Conservation (phyloP, 805 yeast genomes). For the Candida xiaguanensis region DNA sequence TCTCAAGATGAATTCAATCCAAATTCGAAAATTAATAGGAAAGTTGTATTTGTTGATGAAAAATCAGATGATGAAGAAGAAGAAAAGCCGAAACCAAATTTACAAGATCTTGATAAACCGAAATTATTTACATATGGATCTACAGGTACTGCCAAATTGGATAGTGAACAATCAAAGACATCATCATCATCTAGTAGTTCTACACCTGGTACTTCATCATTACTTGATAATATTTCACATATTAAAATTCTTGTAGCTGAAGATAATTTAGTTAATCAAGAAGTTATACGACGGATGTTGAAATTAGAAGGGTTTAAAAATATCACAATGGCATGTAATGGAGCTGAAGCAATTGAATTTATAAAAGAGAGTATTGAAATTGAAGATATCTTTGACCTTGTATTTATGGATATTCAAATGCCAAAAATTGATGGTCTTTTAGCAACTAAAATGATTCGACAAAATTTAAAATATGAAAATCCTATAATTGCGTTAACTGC, state of each 20-base stretch:
- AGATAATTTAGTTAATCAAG: constrained; percentile 48
- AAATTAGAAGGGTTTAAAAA: constrained; percentile 49
- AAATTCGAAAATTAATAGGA: constrained; percentile 36
- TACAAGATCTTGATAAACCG: constrained; percentile 27
- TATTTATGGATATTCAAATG: constrained; percentile 58
- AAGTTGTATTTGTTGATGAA: constrained; percentile 27
- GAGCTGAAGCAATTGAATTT: constrained; percentile 29
- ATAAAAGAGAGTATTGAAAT: constrained; percentile 28
- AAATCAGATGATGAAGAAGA: constrained; percentile 21
- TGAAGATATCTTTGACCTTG: constrained; percentile 41
- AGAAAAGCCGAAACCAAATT: no score
- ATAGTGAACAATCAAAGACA: constrained; percentile 8
- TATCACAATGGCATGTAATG: constrained; percentile 50
- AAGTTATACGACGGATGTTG: constrained; percentile 48
- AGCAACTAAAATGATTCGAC: constrained; percentile 57
- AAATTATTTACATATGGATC: constrained; percentile 40
- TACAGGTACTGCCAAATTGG: constrained; percentile 48
- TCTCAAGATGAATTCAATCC: constrained; percentile 70
- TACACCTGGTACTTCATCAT: not conserved
- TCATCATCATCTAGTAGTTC: not conserved
- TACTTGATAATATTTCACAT: constrained; percentile 24
- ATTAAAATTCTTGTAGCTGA: constrained; percentile 51
- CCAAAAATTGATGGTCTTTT: constrained; percentile 55
- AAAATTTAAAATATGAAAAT: constrained; percentile 51
- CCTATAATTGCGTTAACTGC: constrained; percentile 96